phyloP scores from a whole-genome alignment of 495 filamentous ascomycete genomes.

The Neurospora sp. region DNA sequence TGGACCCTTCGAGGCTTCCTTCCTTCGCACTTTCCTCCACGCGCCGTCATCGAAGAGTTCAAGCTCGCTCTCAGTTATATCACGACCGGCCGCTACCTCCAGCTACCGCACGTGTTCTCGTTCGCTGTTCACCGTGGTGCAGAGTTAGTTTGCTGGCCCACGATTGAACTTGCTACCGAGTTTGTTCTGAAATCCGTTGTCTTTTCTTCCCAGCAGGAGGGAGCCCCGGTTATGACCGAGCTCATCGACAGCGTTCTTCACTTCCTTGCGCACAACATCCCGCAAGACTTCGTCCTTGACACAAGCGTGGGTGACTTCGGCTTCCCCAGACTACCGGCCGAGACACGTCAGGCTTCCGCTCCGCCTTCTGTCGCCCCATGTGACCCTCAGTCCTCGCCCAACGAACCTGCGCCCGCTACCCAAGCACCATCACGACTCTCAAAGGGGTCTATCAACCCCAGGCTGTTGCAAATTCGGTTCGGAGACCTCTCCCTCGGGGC shows the following conservation, averaged over 20 bases:
- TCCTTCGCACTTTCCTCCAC: conserved; percentile 10
- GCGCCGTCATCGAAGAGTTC: conserved; percentile 31
- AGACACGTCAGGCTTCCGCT: neutral
- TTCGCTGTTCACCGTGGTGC: conserved; percentile 37
- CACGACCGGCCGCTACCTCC: conserved; percentile 40
- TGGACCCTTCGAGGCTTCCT: conserved; percentile 15
- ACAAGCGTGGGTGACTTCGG: conserved; percentile 24
- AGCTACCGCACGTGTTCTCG: conserved; percentile 31
- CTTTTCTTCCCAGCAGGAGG: conserved; percentile 13
- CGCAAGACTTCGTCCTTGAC: conserved; percentile 40
- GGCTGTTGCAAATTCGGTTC: conserved; percentile 52
- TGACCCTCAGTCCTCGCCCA: conserved; percentile 1
- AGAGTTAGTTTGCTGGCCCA: conserved; percentile 42
- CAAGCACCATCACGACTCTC: conserved; percentile 29
- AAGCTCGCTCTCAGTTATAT: conserved; percentile 42
- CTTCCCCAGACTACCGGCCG: conserved; percentile 25
- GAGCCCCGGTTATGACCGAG: conserved; percentile 3
- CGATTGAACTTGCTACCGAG: conserved; percentile 38
- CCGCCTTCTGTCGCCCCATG: neutral
- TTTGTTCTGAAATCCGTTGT: conserved; percentile 22
- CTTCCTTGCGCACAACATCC: conserved; percentile 39
- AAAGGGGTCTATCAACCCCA: neutral
- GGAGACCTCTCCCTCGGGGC: conserved; percentile 41
- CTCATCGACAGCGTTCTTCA: conserved; percentile 29
- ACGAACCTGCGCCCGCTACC: conserved; percentile 12